These are phyloP conservation scores for Phytophthora foliorum DNA, from an alignment of 352 stramenopile genomes.

Conservation along the genomic window DNA sequence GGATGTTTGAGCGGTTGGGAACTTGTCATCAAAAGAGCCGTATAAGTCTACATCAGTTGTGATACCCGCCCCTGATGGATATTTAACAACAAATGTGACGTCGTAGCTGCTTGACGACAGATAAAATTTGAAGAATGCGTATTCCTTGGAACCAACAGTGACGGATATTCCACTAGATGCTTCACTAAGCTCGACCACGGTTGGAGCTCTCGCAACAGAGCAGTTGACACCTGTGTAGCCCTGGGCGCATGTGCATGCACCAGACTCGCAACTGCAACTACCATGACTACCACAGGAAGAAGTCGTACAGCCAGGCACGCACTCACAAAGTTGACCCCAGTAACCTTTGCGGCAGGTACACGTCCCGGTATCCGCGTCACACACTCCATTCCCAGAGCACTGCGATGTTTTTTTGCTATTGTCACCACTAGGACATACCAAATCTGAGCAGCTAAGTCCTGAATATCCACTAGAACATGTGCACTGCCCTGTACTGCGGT, in stretches of 20 bases:
- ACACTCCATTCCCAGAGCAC: conserved; percentile 77
- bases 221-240: conserved; percentile 64
- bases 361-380: conserved; percentile 50
- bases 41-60: conserved; percentile 73
- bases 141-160: conserved; percentile 57
- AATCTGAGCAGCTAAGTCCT: conserved; percentile 61
- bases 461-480: conserved; percentile 61
- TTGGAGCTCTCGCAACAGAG: conserved; percentile 21
- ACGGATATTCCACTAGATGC: conserved; percentile 23
- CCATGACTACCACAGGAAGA: conserved; percentile 54
- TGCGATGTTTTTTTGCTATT: conserved; percentile 56
- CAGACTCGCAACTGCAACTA: conserved; percentile 70
- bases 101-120: conserved; percentile 74
- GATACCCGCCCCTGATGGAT: conserved; percentile 19
- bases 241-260: conserved; percentile 56
- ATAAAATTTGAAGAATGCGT: conserved; percentile 78
- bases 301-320: conserved; percentile 67
- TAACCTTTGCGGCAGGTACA: conserved; percentile 69
- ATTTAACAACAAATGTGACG: conserved; percentile 66
- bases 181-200: conserved; percentile 43
- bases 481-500: conserved; percentile 56
- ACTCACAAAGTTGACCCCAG: conserved; percentile 73
- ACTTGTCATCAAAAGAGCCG: conserved; percentile 73
- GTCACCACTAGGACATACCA: conserved; percentile 55
- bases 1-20: conserved; percentile 60